Percentiles rank a stretch among this genome's conserved stretches.
Evolutionary conservation across 1,284 basidiomycete species (phyloP).

Genomic region (Vanrija humicola): DNA sequence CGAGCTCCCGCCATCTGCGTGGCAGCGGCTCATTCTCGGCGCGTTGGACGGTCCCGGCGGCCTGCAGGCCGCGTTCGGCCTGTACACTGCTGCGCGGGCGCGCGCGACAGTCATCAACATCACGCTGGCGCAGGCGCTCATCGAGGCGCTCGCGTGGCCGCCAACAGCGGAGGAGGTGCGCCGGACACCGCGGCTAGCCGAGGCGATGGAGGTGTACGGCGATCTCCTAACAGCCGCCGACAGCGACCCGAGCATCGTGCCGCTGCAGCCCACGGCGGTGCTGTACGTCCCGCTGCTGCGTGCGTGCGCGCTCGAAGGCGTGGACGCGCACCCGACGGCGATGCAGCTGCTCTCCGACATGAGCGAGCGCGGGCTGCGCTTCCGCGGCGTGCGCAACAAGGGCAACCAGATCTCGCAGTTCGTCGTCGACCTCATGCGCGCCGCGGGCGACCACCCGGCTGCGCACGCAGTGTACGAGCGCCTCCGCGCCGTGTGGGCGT

Average conservation of each 20-base stretch:
- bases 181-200: constrained; percentile 6
- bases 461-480: constrained; percentile 62
- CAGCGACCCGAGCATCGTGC: background rate
- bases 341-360: constrained; percentile 59
- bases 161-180: background rate
- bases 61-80: constrained; percentile 14
- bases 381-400: constrained; percentile 52
- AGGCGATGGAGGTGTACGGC: constrained; percentile 19
- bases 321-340: constrained; percentile 31
- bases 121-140: constrained; percentile 17
- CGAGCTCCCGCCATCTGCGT: constrained; percentile 9
- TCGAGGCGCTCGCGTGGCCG: constrained; percentile 14
- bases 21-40: constrained; percentile 16
- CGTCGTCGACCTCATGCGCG: constrained; percentile 60
- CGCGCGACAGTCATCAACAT: constrained; percentile 12
- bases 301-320: constrained; percentile 15
- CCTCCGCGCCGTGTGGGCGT: constrained; percentile 41
- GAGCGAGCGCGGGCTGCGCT: constrained; percentile 39
- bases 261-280: background rate
- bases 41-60: constrained; percentile 1
- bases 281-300: constrained; percentile 17
- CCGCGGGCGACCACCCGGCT: constrained; percentile 55
- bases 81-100: constrained; percentile 19
- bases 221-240: constrained; percentile 10
- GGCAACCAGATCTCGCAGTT: constrained; percentile 42